Evolutionary conservation across 306 rosid species (phyloP).

Genomic region (Mucuna pruriens): DNA sequence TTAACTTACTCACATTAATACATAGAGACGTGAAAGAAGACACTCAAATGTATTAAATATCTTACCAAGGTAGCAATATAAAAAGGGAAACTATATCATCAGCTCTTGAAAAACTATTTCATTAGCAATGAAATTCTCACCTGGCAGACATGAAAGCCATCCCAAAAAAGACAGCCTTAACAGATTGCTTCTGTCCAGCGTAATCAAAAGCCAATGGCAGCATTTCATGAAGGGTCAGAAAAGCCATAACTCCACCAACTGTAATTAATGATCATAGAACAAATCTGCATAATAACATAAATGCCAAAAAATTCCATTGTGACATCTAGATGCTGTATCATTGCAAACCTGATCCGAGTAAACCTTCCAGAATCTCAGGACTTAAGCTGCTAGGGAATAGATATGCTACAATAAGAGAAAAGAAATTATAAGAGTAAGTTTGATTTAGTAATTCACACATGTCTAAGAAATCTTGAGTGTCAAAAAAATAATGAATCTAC

Average conservation of each 20-base stretch:
- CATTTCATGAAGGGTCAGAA: slow-evolving; percentile 94
- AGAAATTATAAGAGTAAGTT: slow-evolving; percentile 36
- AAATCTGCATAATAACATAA: slow-evolving; percentile 3
- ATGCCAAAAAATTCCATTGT: background rate
- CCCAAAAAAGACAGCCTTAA: slow-evolving; percentile 91
- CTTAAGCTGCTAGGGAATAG: slow-evolving; percentile 88
- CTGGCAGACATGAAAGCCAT: slow-evolving; percentile 99
- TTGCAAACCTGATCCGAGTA: slow-evolving; percentile 88
- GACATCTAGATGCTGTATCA: slow-evolving; percentile 14
- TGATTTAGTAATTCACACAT: slow-evolving; percentile 10
- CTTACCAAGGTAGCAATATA: slow-evolving; percentile 9
- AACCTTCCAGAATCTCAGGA: slow-evolving; percentile 95
- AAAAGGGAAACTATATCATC: slow-evolving; percentile 1
- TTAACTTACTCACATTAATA: background rate
- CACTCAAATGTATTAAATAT: background rate
- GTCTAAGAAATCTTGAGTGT: background rate
- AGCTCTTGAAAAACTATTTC: slow-evolving; percentile 21
- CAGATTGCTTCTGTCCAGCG: slow-evolving; percentile 93
- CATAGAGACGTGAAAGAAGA: background rate
- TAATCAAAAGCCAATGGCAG: slow-evolving; percentile 92
- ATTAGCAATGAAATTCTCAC: slow-evolving; percentile 52
- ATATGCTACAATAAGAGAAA: slow-evolving; percentile 64
- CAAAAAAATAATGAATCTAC: slow-evolving; percentile 4
- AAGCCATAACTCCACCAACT: slow-evolving; percentile 99
- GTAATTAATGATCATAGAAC: slow-evolving; percentile 31